A percentile compares a stretch with the other conserved stretches of the same genome.
Evolutionary conservation across 768 basidiomycete genomes (phyloP).

Genomic region (Phanerodontia chrysosporium): DNA sequence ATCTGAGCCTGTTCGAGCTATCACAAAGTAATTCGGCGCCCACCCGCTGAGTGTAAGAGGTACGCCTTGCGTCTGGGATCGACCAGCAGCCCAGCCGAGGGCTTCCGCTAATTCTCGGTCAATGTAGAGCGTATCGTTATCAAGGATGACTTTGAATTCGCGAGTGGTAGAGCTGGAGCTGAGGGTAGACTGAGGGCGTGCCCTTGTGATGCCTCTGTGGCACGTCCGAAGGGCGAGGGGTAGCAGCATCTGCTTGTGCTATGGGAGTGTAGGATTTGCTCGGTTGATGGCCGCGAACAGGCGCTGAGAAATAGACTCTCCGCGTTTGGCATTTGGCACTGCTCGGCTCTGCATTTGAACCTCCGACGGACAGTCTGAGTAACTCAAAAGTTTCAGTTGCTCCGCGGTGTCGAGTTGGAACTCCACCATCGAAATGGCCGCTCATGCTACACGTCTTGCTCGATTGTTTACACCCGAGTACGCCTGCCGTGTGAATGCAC

Average conservation of each 20-base stretch:
- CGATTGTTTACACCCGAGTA: constrained; percentile 28
- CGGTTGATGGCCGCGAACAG: too few relatives aligned
- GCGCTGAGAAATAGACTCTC: too few relatives aligned
- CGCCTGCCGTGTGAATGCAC: constrained; percentile 27
- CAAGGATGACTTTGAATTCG: constrained; percentile 20
- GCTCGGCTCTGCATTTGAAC: too few relatives aligned
- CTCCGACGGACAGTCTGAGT: too few relatives aligned
- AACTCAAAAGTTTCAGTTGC: too few relatives aligned
- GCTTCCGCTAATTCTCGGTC: constrained; percentile 16
- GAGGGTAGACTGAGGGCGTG: too few relatives aligned
- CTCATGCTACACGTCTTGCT: constrained; percentile 24
- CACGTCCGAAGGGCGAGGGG: too few relatives aligned
- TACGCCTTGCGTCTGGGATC: neutral
- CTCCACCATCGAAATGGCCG: constrained; percentile 11
- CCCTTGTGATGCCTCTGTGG: too few relatives aligned
- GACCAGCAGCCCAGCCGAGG: constrained; percentile 15
- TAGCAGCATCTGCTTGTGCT: too few relatives aligned
- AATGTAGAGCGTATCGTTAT: constrained; percentile 19
- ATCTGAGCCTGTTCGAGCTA: constrained; percentile 3
- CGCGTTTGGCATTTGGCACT: too few relatives aligned
- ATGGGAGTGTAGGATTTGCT: too few relatives aligned
- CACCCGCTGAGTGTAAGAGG: constrained; percentile 8
- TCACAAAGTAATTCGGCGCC: constrained; percentile 6
- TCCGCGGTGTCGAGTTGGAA: too few relatives aligned
- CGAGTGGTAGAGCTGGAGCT: neutral